phyloP scores from a whole-genome alignment of 306 rosid genomes.

The Rosa lucieae region DNA sequence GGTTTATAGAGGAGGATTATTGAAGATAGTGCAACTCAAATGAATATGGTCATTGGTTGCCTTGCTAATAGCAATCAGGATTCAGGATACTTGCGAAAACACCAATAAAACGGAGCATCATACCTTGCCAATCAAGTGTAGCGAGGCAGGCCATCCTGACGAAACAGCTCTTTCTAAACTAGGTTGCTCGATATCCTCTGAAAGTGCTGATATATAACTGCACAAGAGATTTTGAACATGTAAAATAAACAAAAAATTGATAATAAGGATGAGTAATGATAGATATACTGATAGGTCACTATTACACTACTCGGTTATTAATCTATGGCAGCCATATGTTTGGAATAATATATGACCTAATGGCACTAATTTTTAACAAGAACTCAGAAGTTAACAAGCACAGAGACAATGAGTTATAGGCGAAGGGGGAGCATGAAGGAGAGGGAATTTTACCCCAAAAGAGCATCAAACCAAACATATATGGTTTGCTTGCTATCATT shows the following conservation, averaged over 20 bases:
- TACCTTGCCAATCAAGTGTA: constrained; percentile 98
- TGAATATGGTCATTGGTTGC: background rate
- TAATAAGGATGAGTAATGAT: constrained; percentile 2
- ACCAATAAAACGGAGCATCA: background rate
- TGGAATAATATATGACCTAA: constrained; percentile 8
- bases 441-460: constrained; percentile 67
- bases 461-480: constrained; percentile 99
- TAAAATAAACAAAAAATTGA: background rate
- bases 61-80: background rate
- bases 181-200: constrained; percentile 59
- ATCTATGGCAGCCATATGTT: constrained; percentile 26
- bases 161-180: constrained; percentile 64
- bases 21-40: background rate
- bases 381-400: constrained; percentile 2
- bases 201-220: constrained; percentile 92
- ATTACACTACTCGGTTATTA: background rate
- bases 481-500: constrained; percentile 82
- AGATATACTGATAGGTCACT: background rate
- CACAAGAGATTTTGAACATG: background rate
- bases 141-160: constrained; percentile 86
- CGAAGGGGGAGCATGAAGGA: background rate
- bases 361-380: constrained; percentile 2
- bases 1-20: background rate
- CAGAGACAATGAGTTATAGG: constrained; percentile 6
- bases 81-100: background rate